These are phyloP conservation scores for Hypomyces rosellus DNA, from an alignment of 2,329 filamentous ascomycete genomes.

Conservation along the genomic window DNA sequence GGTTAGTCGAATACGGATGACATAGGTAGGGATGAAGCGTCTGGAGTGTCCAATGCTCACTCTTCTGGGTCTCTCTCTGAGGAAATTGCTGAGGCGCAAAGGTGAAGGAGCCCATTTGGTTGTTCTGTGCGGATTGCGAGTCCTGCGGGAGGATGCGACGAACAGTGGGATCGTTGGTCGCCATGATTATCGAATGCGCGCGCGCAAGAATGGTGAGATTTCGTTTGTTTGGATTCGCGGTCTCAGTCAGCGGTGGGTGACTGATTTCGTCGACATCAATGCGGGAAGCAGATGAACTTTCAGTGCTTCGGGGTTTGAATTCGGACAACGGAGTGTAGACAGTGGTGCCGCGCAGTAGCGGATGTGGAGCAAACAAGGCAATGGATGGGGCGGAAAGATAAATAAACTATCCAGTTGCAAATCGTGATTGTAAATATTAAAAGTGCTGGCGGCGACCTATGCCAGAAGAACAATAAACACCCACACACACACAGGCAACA, in stretches of 20 bases:
- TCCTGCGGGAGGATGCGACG: slow-evolving; percentile 61
- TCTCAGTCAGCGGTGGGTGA: not conserved
- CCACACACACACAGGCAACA: not conserved
- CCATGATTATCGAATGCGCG: slow-evolving; percentile 39
- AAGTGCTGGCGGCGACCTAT: too few species aligned
- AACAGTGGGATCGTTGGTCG: slow-evolving; percentile 52
- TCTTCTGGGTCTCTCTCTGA: slow-evolving; percentile 72
- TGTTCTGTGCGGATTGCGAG: slow-evolving; percentile 39
- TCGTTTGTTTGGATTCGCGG: not conserved
- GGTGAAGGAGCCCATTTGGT: slow-evolving; percentile 61
- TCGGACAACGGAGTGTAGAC: too few species aligned
- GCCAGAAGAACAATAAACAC: not conserved
- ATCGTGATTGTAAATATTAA: too few species aligned
- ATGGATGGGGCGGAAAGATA: too few species aligned
- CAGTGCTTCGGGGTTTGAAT: slow-evolving; percentile 6
- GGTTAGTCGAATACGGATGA: slow-evolving; percentile 7
- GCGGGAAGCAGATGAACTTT: slow-evolving; percentile 1
- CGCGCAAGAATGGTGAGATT: not conserved
- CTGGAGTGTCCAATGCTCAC: slow-evolving; percentile 42
- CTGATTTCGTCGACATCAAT: slow-evolving; percentile 7
- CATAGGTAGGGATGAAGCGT: not conserved
- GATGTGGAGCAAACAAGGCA: too few species aligned
- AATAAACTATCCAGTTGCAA: too few species aligned
- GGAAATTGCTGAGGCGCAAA: slow-evolving; percentile 58
- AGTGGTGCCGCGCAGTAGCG: too few species aligned